Evolutionary conservation across 2,329 filamentous ascomycete genomes (phyloP).

Genomic region (Catunica adiposa): DNA sequence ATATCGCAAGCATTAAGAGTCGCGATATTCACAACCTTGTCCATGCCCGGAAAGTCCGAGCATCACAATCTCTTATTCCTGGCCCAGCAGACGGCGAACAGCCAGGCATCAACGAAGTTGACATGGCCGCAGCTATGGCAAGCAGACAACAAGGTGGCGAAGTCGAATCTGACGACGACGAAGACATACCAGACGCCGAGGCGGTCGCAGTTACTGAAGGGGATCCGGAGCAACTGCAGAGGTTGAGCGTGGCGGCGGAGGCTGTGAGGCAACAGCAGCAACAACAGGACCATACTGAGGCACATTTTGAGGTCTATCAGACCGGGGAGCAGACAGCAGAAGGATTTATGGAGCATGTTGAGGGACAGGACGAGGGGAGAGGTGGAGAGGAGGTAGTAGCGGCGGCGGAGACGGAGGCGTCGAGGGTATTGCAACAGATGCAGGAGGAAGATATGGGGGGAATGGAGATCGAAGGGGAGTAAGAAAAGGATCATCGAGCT

Average conservation of each 20-base stretch:
- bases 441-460: too few species aligned
- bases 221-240: too few species aligned
- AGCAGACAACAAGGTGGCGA: neutral
- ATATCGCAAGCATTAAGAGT: constrained; percentile 12
- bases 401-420: too few species aligned
- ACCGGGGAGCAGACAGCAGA: too few species aligned
- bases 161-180: neutral
- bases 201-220: too few species aligned
- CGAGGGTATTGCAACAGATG: neutral
- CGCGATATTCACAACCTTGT: constrained; percentile 14
- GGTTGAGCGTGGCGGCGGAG: neutral
- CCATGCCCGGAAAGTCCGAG: constrained; percentile 9
- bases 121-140: constrained; percentile 1
- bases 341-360: too few species aligned
- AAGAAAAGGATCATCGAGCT: too few species aligned
- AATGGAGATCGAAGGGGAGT: neutral
- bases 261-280: neutral
- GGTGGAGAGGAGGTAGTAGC: neutral
- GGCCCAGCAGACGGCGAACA: neutral
- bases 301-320: too few species aligned
- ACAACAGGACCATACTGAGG: neutral
- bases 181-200: neutral
- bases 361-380: too few species aligned
- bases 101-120: neutral
- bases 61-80: neutral